Percentiles rank a stretch among this genome's conserved stretches.
Conservation (phyloP, 805 yeast species). For the Kuraishia molischiana region DNA sequence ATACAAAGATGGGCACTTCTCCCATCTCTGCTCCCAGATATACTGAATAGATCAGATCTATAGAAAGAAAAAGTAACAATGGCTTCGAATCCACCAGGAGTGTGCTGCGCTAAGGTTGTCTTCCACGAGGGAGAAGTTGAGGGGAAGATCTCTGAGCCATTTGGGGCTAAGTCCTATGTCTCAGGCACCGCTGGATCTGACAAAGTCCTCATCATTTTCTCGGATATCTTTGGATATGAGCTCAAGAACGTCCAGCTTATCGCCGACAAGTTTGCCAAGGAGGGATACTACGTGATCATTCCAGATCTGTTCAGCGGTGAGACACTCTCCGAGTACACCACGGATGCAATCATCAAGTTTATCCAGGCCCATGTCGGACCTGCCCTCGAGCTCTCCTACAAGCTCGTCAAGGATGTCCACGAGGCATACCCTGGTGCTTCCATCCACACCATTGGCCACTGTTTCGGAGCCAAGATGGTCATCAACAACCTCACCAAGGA, state of each 20-base stretch:
- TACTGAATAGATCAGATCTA: no score
- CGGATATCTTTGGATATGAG: slow-evolving; percentile 63
- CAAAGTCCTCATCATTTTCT: slow-evolving; percentile 47
- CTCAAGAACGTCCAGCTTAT: slow-evolving; percentile 47
- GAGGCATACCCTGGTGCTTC: slow-evolving; percentile 5
- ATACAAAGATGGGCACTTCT: no score
- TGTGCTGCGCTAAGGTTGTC: slow-evolving; percentile 33
- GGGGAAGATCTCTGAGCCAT: slow-evolving; percentile 31
- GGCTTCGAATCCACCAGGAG: slow-evolving; percentile 18
- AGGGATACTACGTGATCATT: slow-evolving; percentile 55
- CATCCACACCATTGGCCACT: slow-evolving; percentile 52
- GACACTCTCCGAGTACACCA: not conserved
- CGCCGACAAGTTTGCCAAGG: slow-evolving; percentile 56
- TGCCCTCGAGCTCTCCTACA: not conserved
- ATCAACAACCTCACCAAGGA: slow-evolving; percentile 37
- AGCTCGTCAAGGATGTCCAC: not conserved
- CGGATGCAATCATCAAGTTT: slow-evolving; percentile 24
- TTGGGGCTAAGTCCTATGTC: slow-evolving; percentile 32
- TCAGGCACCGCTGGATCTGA: slow-evolving; percentile 33
- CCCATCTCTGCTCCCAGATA: no score
- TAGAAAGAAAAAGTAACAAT: no score
- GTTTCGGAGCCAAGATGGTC: slow-evolving; percentile 75
- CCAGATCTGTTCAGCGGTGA: slow-evolving; percentile 70
- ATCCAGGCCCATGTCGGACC: slow-evolving; percentile 23
- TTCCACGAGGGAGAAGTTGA: slow-evolving; percentile 41